Percentiles rank a stretch among this genome's conserved stretches.
Evolutionary conservation across 2,329 filamentous ascomycete genomes (phyloP).

Genomic region (Colletotrichum magnum): DNA sequence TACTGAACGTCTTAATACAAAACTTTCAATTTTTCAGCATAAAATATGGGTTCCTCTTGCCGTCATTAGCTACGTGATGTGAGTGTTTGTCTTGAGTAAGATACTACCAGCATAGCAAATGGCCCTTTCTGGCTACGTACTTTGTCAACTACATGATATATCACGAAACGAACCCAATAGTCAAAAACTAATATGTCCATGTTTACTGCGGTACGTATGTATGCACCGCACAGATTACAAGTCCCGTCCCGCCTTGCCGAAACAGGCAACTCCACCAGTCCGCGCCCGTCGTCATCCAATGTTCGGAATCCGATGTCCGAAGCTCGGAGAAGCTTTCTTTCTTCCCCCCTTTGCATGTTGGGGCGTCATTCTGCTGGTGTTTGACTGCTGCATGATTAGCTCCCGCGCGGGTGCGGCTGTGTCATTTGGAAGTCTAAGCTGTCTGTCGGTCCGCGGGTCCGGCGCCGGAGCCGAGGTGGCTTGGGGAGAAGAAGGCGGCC

Average conservation of each 20-base stretch:
- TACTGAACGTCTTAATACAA: background rate
- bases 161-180: background rate
- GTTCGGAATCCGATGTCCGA: slow-evolving; percentile 12
- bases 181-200: too few relatives aligned
- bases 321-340: background rate
- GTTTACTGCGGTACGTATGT: too few relatives aligned
- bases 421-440: background rate
- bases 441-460: too few relatives aligned
- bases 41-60: background rate
- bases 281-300: background rate
- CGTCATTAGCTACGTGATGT: background rate
- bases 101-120: background rate
- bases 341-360: background rate
- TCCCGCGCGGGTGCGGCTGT: slow-evolving; percentile 1
- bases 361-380: background rate
- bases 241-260: slow-evolving; percentile 22
- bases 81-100: background rate
- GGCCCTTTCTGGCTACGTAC: background rate
- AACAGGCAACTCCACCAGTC: slow-evolving; percentile 11
- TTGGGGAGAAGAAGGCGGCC: background rate
- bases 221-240: too few relatives aligned
- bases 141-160: background rate
- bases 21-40: background rate
- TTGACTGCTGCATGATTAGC: slow-evolving; percentile 9
- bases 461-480: background rate